Percentiles rank a stretch among this genome's conserved stretches.
phyloP scores from a whole-genome alignment of 345 rosid species.

The Salix udensis region DNA sequence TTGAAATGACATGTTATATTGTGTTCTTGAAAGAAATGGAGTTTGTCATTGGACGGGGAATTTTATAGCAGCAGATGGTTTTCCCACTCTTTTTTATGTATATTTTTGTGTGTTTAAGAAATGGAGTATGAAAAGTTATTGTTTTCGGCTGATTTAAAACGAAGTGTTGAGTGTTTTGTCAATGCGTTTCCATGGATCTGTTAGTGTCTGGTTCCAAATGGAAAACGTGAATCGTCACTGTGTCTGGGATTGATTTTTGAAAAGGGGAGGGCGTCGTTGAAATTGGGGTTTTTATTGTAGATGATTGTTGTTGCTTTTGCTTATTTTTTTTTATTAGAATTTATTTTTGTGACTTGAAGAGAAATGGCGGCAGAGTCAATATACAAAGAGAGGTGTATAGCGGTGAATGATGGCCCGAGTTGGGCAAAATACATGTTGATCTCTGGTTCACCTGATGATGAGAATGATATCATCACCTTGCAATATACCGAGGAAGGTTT shows the following conservation, averaged over 20 bases:
- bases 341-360: slow-evolving; percentile 47
- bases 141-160: not conserved
- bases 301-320: slow-evolving; percentile 9
- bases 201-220: not conserved
- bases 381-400: slow-evolving; percentile 82
- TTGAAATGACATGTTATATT: not conserved
- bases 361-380: slow-evolving; percentile 89
- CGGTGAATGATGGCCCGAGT: slow-evolving; percentile 71
- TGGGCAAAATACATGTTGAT: slow-evolving; percentile 98
- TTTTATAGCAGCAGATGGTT: not conserved
- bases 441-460: slow-evolving; percentile 86
- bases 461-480: slow-evolving; percentile 80
- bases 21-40: not conserved
- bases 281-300: not conserved
- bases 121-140: not conserved
- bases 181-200: not conserved
- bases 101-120: slow-evolving; percentile 12
- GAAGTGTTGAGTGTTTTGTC: not conserved
- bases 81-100: slow-evolving; percentile 11
- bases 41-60: not conserved
- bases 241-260: not conserved
- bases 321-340: slow-evolving; percentile 10
- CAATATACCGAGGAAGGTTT: slow-evolving; percentile 95
- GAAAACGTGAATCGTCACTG: not conserved
- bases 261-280: not conserved